phyloP scores from a whole-genome alignment of 2,329 filamentous ascomycete genomes.

The Neospermospora avenae region DNA sequence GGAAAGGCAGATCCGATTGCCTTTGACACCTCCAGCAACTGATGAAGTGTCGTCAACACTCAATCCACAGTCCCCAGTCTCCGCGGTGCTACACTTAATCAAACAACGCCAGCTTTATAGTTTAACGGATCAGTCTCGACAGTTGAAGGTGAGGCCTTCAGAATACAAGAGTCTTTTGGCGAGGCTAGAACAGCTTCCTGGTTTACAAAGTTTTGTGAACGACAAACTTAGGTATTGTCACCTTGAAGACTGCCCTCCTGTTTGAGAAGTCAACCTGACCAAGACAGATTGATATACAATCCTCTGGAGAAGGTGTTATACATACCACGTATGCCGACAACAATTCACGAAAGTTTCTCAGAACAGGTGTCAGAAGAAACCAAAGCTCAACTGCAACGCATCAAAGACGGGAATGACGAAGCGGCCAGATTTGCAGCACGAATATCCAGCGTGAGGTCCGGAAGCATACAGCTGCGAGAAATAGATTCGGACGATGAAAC shows the following conservation, averaged over 20 bases:
- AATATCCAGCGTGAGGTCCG: conserved; percentile 17
- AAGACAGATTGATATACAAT: conserved; percentile 15
- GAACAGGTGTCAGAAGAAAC: conserved; percentile 15
- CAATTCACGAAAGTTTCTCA: conserved; percentile 20
- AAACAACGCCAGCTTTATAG: conserved; percentile 17
- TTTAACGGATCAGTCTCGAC: conserved; percentile 14
- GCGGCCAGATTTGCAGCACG: conserved; percentile 18
- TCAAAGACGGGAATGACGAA: conserved; percentile 15
- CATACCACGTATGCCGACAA: conserved; percentile 17
- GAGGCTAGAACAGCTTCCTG: conserved; percentile 20
- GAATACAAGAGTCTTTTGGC: conserved; percentile 17
- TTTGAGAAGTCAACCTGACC: conserved; percentile 10
- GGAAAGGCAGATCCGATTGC: conserved; percentile 24
- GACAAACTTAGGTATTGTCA: conserved; percentile 16
- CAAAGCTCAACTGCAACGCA: conserved; percentile 16
- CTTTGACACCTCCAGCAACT: conserved; percentile 25
- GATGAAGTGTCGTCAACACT: conserved; percentile 18
- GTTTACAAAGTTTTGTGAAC: conserved; percentile 14
- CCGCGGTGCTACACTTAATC: conserved; percentile 17
- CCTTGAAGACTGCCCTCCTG: conserved; percentile 7
- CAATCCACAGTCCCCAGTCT: conserved; percentile 20
- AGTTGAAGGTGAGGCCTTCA: conserved; percentile 15
- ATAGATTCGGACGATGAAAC: conserved; percentile 15
- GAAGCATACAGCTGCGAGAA: conserved; percentile 19
- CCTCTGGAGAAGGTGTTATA: conserved; percentile 15